phyloP scores from a whole-genome alignment of 2,329 filamentous ascomycete genomes.

The Apiospora aurea region DNA sequence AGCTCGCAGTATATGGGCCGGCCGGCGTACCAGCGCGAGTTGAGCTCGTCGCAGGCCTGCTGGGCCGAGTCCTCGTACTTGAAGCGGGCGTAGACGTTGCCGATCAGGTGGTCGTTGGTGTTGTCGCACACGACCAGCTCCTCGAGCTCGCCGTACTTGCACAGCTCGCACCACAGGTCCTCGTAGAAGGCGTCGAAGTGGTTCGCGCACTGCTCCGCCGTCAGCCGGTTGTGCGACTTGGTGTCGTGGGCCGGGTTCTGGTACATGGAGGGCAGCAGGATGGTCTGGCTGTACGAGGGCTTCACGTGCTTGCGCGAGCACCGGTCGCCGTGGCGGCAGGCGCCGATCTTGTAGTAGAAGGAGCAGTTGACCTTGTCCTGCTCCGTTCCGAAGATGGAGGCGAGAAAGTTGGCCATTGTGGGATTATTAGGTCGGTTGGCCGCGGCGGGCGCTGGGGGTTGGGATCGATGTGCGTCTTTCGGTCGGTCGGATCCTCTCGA shows the following conservation, averaged over 20 bases:
- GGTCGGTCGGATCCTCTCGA: not conserved
- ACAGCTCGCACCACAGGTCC: slow-evolving; percentile 99
- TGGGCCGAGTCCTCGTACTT: slow-evolving; percentile 99
- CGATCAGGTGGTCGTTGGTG: slow-evolving; percentile 98
- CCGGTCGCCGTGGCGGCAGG: slow-evolving; percentile 96
- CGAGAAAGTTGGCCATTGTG: slow-evolving; percentile 94
- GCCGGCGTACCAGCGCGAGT: slow-evolving; percentile 95
- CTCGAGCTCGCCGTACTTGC: slow-evolving; percentile 97
- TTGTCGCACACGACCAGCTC: slow-evolving; percentile 99
- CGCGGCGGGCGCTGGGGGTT: slow-evolving; percentile 9
- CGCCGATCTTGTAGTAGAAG: slow-evolving; percentile 99
- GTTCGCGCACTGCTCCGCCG: slow-evolving; percentile 93
- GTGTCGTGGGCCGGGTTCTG: slow-evolving; percentile 98
- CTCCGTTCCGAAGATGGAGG: slow-evolving; percentile 99
- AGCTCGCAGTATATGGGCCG: slow-evolving; percentile 98
- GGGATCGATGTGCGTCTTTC: not conserved
- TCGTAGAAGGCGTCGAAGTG: slow-evolving; percentile 99
- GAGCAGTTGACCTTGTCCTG: slow-evolving; percentile 99
- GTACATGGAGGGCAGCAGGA: slow-evolving; percentile 98
- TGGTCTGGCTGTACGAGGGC: slow-evolving; percentile 96
- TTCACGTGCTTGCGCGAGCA: slow-evolving; percentile 99
- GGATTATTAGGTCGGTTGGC: not conserved
- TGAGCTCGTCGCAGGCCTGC: slow-evolving; percentile 90
- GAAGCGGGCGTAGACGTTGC: slow-evolving; percentile 99
- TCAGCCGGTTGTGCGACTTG: slow-evolving; percentile 85